Base-by-base conservation (phyloP, 768 basidiomycete species). In the Mrakia hoshinonis region DNA sequence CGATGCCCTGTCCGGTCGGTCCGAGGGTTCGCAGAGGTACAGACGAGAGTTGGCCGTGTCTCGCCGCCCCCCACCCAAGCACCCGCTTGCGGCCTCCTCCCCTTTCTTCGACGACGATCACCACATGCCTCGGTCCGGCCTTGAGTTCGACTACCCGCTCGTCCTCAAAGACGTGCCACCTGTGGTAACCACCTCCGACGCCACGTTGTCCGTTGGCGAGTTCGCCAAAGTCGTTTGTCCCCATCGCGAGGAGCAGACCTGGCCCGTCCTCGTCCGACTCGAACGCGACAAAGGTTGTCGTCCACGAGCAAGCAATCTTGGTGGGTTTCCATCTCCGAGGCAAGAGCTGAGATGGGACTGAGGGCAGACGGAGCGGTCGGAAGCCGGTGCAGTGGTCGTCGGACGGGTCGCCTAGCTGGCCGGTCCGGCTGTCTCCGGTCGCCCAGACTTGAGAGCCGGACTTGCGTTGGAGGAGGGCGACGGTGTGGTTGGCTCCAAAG, bases 171-270 rank as follows among this genome's bases (percentile, higher is more conserved):
- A 66, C 64, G 47, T 66, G 64, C 64, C 64, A 66, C 10, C 29
- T 24, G 29, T 29, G 31, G 4, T 11, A 4, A 34, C 31, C 4
- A 3, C 26, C 46, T 18, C 26, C 31, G 4, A n/a, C 3, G 3
- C 64, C 64, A 29, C 64, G 46, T 12, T 7, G 31, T 4, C 64
- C 64, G 48, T 66, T 66, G 4, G 24, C 64, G 26, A 66, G 48
- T 22, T 66, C 64, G 46, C 46, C 43, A 36, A 66, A 66, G 64
- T 66, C 64, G 48, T 66, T 66, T 29, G 64, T 29, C 13, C 64
- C 64, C 48, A 66, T 66, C 47, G 64, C 64, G 47, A 66, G 64
- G 7, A 66, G 64, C 18, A 66, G 47, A n/a, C 13, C 24, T 4
- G 47, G 46, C 7, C 9, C 10, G 31, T 20, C 29, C 29, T 34